Percentiles rank a stretch among this genome's conserved stretches.
These are phyloP conservation scores for Myxozyma sirexii DNA, from an alignment of 805 yeast species.

Conservation along the genomic window DNA sequence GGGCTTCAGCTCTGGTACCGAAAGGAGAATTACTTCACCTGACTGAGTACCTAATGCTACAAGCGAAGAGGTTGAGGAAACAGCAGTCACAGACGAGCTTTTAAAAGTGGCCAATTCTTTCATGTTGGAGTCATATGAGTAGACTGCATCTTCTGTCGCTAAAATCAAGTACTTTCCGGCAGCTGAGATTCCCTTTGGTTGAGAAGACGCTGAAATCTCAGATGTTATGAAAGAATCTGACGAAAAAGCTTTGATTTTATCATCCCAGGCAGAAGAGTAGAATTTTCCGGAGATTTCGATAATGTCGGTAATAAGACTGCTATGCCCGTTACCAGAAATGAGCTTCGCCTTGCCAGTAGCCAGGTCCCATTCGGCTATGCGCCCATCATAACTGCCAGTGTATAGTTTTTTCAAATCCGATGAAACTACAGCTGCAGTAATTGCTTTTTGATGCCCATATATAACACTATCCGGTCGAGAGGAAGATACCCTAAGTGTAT, in stretches of 20 bases:
- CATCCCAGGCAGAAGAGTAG: constrained; percentile 87
- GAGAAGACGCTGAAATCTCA: constrained; percentile 47
- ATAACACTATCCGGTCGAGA: constrained; percentile 48
- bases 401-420: constrained; percentile 22
- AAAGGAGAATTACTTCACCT: constrained; percentile 20
- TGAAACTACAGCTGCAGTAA: constrained; percentile 57
- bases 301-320: constrained; percentile 66
- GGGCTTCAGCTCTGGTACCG: constrained; percentile 45
- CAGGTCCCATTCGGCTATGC: constrained; percentile 61
- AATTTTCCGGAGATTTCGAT: constrained; percentile 45
- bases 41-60: constrained; percentile 31
- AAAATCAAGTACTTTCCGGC: constrained; percentile 47
- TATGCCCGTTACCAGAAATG: constrained; percentile 53
- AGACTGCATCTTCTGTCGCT: constrained; percentile 44
- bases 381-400: constrained; percentile 85
- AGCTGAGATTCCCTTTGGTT: constrained; percentile 54
- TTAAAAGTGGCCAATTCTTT: constrained; percentile 10
- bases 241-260: constrained; percentile 54
- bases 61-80: constrained; percentile 19
- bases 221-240: constrained; percentile 42
- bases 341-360: constrained; percentile 44
- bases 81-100: constrained; percentile 18
- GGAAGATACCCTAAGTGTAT: constrained; percentile 45
- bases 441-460: constrained; percentile 79
- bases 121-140: constrained; percentile 4